Evolutionary conservation across 257 asterid genomes (phyloP), one percentile per base, ranked within the genome.

Genomic region (Hygrophila difformis): DNA sequence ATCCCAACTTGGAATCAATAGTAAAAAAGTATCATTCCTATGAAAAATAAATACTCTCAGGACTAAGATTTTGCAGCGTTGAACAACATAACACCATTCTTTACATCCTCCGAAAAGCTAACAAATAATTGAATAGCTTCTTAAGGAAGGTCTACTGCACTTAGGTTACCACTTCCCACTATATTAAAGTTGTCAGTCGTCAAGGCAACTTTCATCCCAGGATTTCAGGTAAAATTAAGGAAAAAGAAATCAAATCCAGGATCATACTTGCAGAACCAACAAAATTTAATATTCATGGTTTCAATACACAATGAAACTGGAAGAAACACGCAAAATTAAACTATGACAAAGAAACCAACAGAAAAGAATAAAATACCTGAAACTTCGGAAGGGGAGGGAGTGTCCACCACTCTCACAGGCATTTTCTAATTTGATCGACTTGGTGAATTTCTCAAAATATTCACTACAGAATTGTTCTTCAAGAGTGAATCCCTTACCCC

Each of bases 321-420:
- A n/a, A n/a, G n/a, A n/a, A n/a, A n/a, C n/a, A n/a, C n/a, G n/a
- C n/a, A n/a, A n/a, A n/a, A n/a, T n/a, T n/a, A n/a, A n/a, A n/a
- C n/a, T n/a, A n/a, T n/a, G n/a, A n/a, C n/a, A n/a, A n/a, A n/a
- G n/a, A n/a, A n/a, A n/a, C n/a, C n/a, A n/a, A n/a, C n/a, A 12
- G 19, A 16, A 10, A 10, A 24, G 44, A 34, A 21, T 49, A 2
- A 33, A 8, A 6, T 59, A 74, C 82, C 82, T 60, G 65, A 17
- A 12, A 56, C 23, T 53, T 70, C 70, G 4, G 75, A 74, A 55
- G 73, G 78, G 34, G 73, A 74, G 48, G 82, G 56, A 57, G 68
- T 2, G 22, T 70, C 78, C 55, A 12, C 67, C 39, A 74, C 66
- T 57, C 82, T 63, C 56, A 74, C 82, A 39, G 82, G 82, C 82